phyloP scores from a whole-genome alignment of 345 rosid species.

The Acer negundo region DNA sequence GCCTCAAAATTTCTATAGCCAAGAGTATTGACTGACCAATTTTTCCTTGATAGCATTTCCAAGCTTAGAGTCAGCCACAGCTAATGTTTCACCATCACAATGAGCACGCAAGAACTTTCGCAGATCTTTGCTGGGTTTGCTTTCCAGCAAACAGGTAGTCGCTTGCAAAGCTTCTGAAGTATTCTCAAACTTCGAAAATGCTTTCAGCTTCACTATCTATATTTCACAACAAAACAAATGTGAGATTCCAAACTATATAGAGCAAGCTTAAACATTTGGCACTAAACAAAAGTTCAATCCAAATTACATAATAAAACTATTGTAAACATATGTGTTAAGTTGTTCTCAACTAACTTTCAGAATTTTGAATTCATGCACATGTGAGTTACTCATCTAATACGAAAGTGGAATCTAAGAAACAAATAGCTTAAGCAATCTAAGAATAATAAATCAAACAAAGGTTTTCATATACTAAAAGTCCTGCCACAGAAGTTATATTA shows the following conservation, averaged over 20 bases:
- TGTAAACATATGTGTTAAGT: no score
- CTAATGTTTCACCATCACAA: constrained; percentile 70
- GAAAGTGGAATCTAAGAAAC: background rate
- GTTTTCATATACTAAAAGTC: no score
- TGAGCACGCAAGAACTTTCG: constrained; percentile 75
- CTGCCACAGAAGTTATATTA: no score
- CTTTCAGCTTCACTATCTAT: constrained; percentile 80
- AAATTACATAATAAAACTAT: no score
- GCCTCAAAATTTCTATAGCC: background rate
- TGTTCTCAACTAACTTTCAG: no score
- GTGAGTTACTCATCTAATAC: no score
- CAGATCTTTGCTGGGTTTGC: constrained; percentile 73
- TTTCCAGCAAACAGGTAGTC: constrained; percentile 66
- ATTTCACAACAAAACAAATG: background rate
- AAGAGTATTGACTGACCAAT: constrained; percentile 46
- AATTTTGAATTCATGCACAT: no score
- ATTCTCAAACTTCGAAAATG: constrained; percentile 87
- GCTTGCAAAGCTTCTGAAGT: constrained; percentile 87
- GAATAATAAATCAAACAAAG: background rate
- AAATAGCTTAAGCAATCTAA: background rate
- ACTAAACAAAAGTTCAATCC: no score
- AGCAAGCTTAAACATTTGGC: no score
- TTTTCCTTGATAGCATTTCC: constrained; percentile 92
- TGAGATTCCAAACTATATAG: background rate
- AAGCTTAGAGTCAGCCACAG: constrained; percentile 89